Percentiles rank a stretch among this genome's conserved stretches.
These are phyloP conservation scores for Edaphochlamys debaryana DNA, from an alignment of 139 green algal species.

Conservation along the genomic window DNA sequence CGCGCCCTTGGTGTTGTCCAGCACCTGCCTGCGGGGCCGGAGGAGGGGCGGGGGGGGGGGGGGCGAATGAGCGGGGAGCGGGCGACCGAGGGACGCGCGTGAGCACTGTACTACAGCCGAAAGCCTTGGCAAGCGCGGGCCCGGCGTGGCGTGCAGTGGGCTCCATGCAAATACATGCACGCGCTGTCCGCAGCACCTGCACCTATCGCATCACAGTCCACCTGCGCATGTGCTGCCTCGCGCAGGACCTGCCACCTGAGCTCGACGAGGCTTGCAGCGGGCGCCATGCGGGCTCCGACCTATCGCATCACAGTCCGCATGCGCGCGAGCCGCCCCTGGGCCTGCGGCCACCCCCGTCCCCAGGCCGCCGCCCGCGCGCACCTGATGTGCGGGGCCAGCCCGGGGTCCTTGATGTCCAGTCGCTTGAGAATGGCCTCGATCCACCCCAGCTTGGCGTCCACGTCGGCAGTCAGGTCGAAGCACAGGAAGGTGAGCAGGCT, in stretches of 20 bases:
- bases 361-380: background rate
- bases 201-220: too few species aligned
- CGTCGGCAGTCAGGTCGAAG: conserved; percentile 62
- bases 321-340: background rate
- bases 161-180: too few species aligned
- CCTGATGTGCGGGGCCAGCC: conserved; percentile 59
- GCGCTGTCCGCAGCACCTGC: too few species aligned
- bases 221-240: too few species aligned
- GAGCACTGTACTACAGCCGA: too few species aligned
- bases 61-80: background rate
- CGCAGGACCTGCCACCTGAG: too few species aligned
- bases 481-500: conserved; percentile 84
- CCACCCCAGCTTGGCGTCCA: conserved; percentile 78
- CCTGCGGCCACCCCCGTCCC: background rate
- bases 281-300: too few species aligned
- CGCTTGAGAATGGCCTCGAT: conserved; percentile 55
- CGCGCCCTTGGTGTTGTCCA: conserved; percentile 52
- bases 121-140: too few species aligned
- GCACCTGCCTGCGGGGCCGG: conserved; percentile 35
- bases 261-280: too few species aligned
- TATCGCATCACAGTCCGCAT: background rate
- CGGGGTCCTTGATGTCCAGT: conserved; percentile 34
- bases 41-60: background rate
- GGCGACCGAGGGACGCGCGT: too few species aligned
- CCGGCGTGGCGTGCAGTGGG: too few species aligned